Evolutionary conservation across 208 protist species (phyloP).

Genomic region (Acanthamoeba sp.): DNA sequence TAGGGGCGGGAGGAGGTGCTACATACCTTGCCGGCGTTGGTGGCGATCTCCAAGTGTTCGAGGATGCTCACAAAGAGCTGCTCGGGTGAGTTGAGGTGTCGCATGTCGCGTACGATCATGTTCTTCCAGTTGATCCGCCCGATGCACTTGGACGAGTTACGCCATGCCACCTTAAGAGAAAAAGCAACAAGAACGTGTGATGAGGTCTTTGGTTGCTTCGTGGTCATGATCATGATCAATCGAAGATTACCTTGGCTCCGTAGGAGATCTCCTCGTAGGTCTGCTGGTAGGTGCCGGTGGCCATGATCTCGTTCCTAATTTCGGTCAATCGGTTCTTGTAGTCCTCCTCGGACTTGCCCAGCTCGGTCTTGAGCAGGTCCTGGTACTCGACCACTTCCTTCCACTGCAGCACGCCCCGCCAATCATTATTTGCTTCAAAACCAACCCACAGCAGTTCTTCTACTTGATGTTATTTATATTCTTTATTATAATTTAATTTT

Average conservation of each 20-base stretch:
- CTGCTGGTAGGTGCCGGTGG: conserved; percentile 49
- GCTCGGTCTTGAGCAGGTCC: conserved; percentile 36
- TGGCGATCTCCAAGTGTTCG: conserved; percentile 36
- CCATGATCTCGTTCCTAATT: conserved; percentile 44
- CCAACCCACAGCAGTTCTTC: not conserved
- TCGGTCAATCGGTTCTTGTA: not conserved
- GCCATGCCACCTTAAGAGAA: conserved; percentile 30
- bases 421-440: too few species aligned
- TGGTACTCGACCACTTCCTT: conserved; percentile 34
- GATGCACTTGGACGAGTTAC: conserved; percentile 49
- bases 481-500: too few species aligned
- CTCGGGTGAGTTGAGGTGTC: conserved; percentile 4
- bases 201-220: too few species aligned
- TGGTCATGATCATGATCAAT: too few species aligned
- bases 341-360: conserved; percentile 43
- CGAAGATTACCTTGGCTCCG: not conserved
- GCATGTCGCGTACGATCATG: conserved; percentile 65
- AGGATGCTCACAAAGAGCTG: conserved; percentile 31
- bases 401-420: not conserved
- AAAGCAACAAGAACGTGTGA: not conserved
- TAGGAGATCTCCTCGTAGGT: conserved; percentile 55
- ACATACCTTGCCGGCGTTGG: conserved; percentile 29
- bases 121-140: conserved; percentile 68
- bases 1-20: too few species aligned
- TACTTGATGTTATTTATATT: too few species aligned